Conservation (phyloP, 1,284 basidiomycete genomes). For the Trichosporon faecale region DNA sequence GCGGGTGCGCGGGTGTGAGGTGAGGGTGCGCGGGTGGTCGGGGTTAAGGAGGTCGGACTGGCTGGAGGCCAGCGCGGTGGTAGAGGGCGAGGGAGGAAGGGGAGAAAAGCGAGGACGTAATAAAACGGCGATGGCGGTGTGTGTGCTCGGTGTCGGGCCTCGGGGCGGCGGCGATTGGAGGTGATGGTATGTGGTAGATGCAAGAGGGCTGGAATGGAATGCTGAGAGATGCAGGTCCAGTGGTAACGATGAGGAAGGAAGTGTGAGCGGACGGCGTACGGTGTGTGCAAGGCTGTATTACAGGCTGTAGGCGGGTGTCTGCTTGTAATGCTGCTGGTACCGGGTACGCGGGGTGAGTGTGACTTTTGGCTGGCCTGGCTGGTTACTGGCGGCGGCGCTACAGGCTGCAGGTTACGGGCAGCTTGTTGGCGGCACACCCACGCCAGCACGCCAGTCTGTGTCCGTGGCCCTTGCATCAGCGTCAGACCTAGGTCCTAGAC, state of each 20-base stretch:
- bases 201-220: neutral
- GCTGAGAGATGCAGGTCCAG: neutral
- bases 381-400: neutral
- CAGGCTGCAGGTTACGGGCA: neutral
- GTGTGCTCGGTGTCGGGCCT: neutral
- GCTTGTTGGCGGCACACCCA: neutral
- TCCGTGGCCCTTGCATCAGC: neutral
- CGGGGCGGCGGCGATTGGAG: neutral
- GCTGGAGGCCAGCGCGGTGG: neutral
- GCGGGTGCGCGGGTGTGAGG: too few relatives aligned
- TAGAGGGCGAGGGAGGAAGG: neutral
- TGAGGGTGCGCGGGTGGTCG: neutral
- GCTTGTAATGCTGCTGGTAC: neutral
- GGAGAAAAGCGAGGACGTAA: neutral
- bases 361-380: neutral
- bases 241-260: neutral
- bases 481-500: neutral
- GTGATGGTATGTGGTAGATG: neutral
- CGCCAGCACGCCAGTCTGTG: neutral
- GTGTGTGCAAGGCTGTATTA: neutral
- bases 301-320: neutral
- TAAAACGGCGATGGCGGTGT: neutral
- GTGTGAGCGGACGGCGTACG: neutral
- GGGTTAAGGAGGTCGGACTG: slow-evolving; percentile 1
- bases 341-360: neutral